phyloP scores from a whole-genome alignment of 192 early-diverging fungal species.

The Cetraspora pellucida region DNA sequence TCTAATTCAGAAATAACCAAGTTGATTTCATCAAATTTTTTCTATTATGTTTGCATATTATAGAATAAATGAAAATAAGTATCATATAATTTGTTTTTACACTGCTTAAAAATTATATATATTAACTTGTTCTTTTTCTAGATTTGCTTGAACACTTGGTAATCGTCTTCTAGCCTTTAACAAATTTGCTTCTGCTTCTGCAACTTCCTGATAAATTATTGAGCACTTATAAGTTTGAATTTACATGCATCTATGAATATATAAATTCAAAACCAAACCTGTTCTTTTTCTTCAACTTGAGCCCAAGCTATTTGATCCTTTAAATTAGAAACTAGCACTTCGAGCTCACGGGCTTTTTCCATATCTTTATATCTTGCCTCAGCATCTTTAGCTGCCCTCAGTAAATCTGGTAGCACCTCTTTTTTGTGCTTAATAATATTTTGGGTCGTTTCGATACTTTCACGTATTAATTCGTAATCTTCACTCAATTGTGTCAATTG shows the following conservation, averaged over 20 bases:
- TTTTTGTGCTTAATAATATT: slow-evolving; percentile 60
- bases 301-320: slow-evolving; percentile 81
- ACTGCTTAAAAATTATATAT: slow-evolving; percentile 2
- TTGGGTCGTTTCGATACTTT: slow-evolving; percentile 56
- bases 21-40: slow-evolving; percentile 43
- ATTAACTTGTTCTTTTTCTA: slow-evolving; percentile 27
- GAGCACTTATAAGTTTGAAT: not conserved
- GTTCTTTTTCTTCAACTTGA: slow-evolving; percentile 62
- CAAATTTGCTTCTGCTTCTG: not conserved
- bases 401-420: slow-evolving; percentile 72
- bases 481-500: slow-evolving; percentile 74
- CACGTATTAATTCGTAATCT: slow-evolving; percentile 70
- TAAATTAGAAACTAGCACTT: slow-evolving; percentile 54
- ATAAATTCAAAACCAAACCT: slow-evolving; percentile 1
- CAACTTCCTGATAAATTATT: not conserved
- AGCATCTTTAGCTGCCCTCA: slow-evolving; percentile 65
- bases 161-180: not conserved
- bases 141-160: not conserved
- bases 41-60: not conserved
- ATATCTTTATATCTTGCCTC: slow-evolving; percentile 69
- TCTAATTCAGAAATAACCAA: slow-evolving; percentile 42
- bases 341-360: slow-evolving; percentile 60
- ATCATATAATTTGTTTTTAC: slow-evolving; percentile 35
- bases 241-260: not conserved
- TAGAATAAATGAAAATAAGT: not conserved